These are phyloP conservation scores for Calonectria fujianensis DNA, from an alignment of 2,329 filamentous ascomycete genomes.

Conservation along the genomic window DNA sequence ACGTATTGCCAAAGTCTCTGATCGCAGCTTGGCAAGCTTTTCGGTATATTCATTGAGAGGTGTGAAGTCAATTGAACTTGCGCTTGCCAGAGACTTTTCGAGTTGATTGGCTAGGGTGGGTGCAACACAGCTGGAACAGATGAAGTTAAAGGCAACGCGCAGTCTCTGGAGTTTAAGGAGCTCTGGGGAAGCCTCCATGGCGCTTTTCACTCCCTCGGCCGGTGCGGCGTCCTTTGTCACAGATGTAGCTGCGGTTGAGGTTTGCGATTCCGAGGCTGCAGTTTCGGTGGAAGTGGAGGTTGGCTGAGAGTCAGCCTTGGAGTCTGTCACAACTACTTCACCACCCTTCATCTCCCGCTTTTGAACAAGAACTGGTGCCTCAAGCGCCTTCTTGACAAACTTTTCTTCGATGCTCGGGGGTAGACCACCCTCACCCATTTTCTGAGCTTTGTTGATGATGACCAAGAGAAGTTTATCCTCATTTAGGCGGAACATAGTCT, in stretches of 20 bases:
- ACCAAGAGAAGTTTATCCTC: constrained; percentile 80
- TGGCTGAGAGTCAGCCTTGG: constrained; percentile 59
- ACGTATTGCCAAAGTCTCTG: constrained; percentile 82
- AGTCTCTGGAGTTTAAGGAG: constrained; percentile 78
- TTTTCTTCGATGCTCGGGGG: constrained; percentile 89
- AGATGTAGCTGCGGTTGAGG: constrained; percentile 68
- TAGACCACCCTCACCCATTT: constrained; percentile 78
- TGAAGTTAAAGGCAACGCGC: constrained; percentile 78
- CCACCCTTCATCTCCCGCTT: constrained; percentile 70
- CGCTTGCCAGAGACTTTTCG: constrained; percentile 62
- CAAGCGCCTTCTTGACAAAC: constrained; percentile 85
- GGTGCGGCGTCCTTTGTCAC: constrained; percentile 58
- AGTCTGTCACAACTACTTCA: constrained; percentile 38
- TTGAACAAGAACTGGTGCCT: constrained; percentile 83
- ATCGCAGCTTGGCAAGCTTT: constrained; percentile 79
- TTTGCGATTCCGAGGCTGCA: constrained; percentile 61
- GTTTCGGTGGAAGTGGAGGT: constrained; percentile 62
- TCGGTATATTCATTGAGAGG: constrained; percentile 82
- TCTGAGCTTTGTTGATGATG: constrained; percentile 82
- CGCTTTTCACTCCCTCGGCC: constrained; percentile 61
- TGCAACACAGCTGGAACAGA: constrained; percentile 77
- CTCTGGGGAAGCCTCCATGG: constrained; percentile 68
- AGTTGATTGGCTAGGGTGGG: constrained; percentile 65
- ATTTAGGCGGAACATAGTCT: constrained; percentile 89
- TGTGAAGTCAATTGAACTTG: constrained; percentile 75